phyloP scores from a whole-genome alignment of 2,329 filamentous ascomycete species.

The Scedosporium dehoogii region DNA sequence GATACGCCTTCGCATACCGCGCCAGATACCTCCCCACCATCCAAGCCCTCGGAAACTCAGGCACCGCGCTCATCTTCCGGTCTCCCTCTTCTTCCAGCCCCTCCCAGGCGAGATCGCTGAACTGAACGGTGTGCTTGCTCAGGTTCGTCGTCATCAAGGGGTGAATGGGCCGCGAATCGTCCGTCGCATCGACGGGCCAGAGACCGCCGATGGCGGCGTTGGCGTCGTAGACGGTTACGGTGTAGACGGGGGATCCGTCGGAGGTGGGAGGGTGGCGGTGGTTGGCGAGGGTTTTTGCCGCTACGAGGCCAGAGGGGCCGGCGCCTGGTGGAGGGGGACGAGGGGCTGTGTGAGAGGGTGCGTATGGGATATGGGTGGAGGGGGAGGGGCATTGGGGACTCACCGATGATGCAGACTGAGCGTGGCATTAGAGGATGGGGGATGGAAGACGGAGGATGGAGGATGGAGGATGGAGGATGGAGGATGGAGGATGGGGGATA shows the following conservation, averaged over 20 bases:
- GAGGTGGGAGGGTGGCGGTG: not conserved
- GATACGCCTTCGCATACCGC: conserved; percentile 51
- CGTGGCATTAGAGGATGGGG: not conserved
- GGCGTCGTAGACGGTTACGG: conserved; percentile 61
- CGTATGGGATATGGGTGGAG: not conserved
- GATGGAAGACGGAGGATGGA: not conserved
- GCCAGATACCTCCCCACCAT: conserved; percentile 66
- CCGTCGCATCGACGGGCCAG: conserved; percentile 52
- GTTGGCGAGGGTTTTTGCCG: not conserved
- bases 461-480: not conserved
- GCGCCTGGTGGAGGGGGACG: not conserved
- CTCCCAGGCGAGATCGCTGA: conserved; percentile 65
- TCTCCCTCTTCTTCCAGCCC: not conserved
- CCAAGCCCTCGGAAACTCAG: conserved; percentile 66
- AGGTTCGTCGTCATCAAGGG: conserved; percentile 66
- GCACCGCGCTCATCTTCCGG: conserved; percentile 19
- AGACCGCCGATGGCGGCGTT: conserved; percentile 60
- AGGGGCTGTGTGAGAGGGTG: not conserved
- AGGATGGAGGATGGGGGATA: not conserved
- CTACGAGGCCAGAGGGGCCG: conserved; percentile 3
- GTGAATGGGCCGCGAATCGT: conserved; percentile 43
- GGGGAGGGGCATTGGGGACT: not conserved
- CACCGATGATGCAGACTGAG: conserved; percentile 3
- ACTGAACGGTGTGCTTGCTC: conserved; percentile 65
- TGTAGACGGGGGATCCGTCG: conserved; percentile 32